Evolutionary conservation across 345 rosid species (phyloP).

Genomic region (Erucastrum elatum): DNA sequence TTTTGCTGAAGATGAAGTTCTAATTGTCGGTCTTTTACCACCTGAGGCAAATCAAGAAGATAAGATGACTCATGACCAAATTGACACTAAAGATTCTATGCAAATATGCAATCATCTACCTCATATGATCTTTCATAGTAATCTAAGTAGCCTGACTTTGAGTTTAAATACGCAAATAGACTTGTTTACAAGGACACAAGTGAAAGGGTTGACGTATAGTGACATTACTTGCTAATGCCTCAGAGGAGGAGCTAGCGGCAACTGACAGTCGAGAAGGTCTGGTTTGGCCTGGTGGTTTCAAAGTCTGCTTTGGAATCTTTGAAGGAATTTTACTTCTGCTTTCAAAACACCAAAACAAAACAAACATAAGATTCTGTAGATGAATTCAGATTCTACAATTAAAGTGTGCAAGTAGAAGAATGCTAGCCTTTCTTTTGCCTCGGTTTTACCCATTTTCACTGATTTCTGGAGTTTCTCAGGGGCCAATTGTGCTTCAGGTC

Average conservation of each 20-base stretch:
- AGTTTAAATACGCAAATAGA: background rate
- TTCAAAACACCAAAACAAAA: constrained; percentile 6
- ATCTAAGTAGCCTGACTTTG: background rate
- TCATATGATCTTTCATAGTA: constrained; percentile 5
- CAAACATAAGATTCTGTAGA: constrained; percentile 1
- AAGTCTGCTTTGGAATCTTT: constrained; percentile 60
- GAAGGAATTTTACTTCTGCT: constrained; percentile 46
- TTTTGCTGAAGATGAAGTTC: constrained; percentile 29
- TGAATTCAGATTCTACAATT: background rate
- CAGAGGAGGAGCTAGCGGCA: constrained; percentile 53
- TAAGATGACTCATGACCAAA: background rate
- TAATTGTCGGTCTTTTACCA: constrained; percentile 24
- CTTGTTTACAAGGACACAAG: background rate
- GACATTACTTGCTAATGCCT: constrained; percentile 53
- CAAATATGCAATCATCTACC: background rate
- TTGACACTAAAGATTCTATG: background rate
- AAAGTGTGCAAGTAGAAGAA: background rate
- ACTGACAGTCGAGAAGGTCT: constrained; percentile 55
- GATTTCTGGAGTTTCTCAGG: constrained; percentile 43
- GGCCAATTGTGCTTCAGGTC: constrained; percentile 14
- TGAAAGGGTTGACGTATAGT: background rate
- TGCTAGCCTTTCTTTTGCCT: constrained; percentile 55
- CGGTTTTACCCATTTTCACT: constrained; percentile 48
- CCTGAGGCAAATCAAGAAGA: constrained; percentile 12
- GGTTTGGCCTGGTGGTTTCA: constrained; percentile 44